These are phyloP conservation scores for Phyllosticta citriasiana DNA, from an alignment of 2,329 filamentous ascomycete genomes.

Conservation along the genomic window DNA sequence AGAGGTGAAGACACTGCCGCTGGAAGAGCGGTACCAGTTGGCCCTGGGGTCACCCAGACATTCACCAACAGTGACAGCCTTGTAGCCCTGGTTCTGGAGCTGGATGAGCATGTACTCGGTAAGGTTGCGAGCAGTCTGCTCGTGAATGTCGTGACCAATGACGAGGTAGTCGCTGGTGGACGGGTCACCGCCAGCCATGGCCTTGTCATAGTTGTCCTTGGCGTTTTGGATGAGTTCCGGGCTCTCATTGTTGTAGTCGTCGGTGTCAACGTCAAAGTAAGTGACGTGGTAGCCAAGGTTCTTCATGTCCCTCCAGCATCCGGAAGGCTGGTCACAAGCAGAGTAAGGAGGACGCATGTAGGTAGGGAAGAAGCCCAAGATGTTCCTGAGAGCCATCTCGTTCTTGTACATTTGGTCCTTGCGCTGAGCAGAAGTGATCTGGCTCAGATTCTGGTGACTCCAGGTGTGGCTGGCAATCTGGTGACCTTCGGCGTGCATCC, in stretches of 20 bases:
- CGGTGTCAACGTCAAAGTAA: constrained; percentile 51
- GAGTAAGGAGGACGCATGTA: constrained; percentile 43
- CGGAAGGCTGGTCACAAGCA: constrained; percentile 33
- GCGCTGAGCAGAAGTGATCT: constrained; percentile 33
- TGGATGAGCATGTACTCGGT: constrained; percentile 36
- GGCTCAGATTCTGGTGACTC: constrained; percentile 41
- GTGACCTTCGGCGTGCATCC: constrained; percentile 46
- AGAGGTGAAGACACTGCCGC: constrained; percentile 5
- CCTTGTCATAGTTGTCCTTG: constrained; percentile 42
- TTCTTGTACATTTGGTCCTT: constrained; percentile 43
- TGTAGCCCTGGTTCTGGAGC: constrained; percentile 30
- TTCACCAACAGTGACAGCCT: constrained; percentile 37
- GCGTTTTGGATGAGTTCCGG: constrained; percentile 41
- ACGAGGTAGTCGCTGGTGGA: constrained; percentile 36
- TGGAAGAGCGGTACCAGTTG: constrained; percentile 38
- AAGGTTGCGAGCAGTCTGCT: constrained; percentile 35
- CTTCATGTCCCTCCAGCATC: constrained; percentile 31
- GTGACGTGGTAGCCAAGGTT: constrained; percentile 49
- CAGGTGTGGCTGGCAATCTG: constrained; percentile 52
- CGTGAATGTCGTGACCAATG: constrained; percentile 43
- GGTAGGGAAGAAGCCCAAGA: constrained; percentile 46
- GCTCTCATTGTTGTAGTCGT: constrained; percentile 49
- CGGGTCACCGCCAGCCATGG: constrained; percentile 28
- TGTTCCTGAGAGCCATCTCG: constrained; percentile 46
- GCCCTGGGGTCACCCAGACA: constrained; percentile 34